phyloP scores from a whole-genome alignment of 169 alveolate species.

The Miamiensis avidus region DNA sequence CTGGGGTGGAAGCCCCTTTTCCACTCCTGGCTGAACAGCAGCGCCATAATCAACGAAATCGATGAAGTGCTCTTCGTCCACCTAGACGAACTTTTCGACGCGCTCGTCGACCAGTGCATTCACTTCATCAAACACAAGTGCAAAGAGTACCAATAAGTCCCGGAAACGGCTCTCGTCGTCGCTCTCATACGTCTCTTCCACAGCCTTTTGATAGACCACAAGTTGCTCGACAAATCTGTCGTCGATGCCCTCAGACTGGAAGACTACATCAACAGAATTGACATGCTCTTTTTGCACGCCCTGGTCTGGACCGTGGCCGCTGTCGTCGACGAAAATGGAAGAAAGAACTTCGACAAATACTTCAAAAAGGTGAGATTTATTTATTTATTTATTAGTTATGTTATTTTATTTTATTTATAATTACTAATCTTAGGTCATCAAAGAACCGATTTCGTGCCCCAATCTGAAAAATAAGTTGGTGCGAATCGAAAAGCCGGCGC shows the following conservation, averaged over 20 bases:
- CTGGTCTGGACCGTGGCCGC: constrained; percentile 81
- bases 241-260: constrained; percentile 54
- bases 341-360: constrained; percentile 49
- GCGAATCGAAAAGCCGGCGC: constrained; percentile 46
- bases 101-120: constrained; percentile 26
- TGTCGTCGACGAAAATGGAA: constrained; percentile 51
- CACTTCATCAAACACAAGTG: constrained; percentile 51
- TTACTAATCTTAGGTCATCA: too few relatives aligned
- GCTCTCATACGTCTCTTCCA: constrained; percentile 33
- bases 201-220: constrained; percentile 18
- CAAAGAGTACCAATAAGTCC: constrained; percentile 51
- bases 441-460: constrained; percentile 42
- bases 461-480: constrained; percentile 44
- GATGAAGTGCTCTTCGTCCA: constrained; percentile 33
- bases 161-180: constrained; percentile 48
- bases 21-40: constrained; percentile 39
- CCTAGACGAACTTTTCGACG: constrained; percentile 56
- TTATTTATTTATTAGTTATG: too few relatives aligned
- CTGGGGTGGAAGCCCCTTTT: constrained; percentile 55
- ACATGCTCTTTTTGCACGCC: constrained; percentile 62
- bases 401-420: too few relatives aligned
- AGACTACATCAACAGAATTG: constrained; percentile 53
- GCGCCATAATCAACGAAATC: constrained; percentile 21
- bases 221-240: constrained; percentile 30
- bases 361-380: too few relatives aligned